Evolutionary conservation across 2,329 filamentous ascomycete species (phyloP), one percentile per base, ranked within the genome.

Genomic region (Fusarium liriodendri): DNA sequence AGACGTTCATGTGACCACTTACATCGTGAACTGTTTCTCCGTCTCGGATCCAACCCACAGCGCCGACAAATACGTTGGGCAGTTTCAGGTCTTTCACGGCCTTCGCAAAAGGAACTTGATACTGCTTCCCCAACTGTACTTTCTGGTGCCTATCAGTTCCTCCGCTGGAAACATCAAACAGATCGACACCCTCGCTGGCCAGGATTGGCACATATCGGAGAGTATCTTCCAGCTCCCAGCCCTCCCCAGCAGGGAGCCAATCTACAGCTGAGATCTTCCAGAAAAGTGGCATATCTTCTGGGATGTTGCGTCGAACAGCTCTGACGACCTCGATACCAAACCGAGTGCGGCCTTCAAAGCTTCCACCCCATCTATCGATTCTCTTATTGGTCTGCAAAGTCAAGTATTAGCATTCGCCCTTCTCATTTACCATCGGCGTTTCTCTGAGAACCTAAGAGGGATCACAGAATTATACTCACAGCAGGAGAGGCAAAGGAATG

Each of bases 321-420:
- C 7, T 55, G n/a, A 55, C 14, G 8, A 55, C 29, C 50, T 55
- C 50, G 4, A 55, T 22, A 14, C 50, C 50, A 9, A 55, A 32
- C n/a, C 50, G 27, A 16, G 50, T 55, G 6, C 88, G 83, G 61
- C 89, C 90, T 72, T 88, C 85, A 37, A 89, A 82, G 40, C 80
- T 84, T 3, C 89, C 88, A 5, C 89, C 89, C 77, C 89, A 90
- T 52, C 81, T 75, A 75, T 90, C 89, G 2, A 84, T 88, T 11
- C 89, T 83, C 52, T 82, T 81, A 76, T 90, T 90, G 16, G n/a
- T 55, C 50, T 55, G 22, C 3, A 11, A 22, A 22, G 22, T 22
- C 22, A 22, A 22, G 22, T 22, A 22, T 47, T 11, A 47, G 9
- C 5, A 16, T 14, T 7, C 42, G 20, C 4, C 13, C 22, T 18